A percentile compares a stretch with the other conserved stretches of the same genome.
Conservation (phyloP, 306 rosid genomes). For the Canavalia gladiata region DNA sequence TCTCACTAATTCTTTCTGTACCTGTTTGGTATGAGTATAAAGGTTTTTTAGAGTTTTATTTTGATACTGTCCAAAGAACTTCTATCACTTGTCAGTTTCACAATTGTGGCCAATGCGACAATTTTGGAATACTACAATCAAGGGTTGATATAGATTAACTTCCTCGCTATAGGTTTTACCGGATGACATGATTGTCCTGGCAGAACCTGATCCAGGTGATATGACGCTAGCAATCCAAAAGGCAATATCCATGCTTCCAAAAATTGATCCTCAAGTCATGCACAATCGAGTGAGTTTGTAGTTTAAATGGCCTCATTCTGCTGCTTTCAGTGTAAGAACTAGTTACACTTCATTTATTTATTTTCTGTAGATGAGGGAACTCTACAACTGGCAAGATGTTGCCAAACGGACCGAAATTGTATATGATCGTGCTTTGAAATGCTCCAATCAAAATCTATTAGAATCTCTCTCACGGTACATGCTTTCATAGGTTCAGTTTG, state of each 20-base stretch:
- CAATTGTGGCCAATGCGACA: not conserved
- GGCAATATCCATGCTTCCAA: conserved; percentile 75
- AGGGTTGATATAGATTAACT: conserved; percentile 18
- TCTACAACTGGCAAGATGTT: conserved; percentile 89
- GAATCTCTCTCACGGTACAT: conserved; percentile 72
- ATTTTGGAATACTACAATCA: conserved; percentile 13
- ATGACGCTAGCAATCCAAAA: conserved; percentile 77
- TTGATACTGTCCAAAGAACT: conserved; percentile 2
- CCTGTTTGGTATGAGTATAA: conserved; percentile 13
- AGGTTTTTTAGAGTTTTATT: conserved; percentile 4
- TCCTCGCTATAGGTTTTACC: conserved; percentile 71
- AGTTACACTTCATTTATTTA: conserved; percentile 18
- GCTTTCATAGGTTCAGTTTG: conserved; percentile 9
- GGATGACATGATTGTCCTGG: conserved; percentile 86
- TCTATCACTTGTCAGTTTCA: not conserved
- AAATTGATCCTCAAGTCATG: conserved; percentile 75
- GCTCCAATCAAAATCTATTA: conserved; percentile 66
- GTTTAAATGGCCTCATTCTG: conserved; percentile 20
- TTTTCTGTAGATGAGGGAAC: conserved; percentile 64
- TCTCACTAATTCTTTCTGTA: conserved; percentile 16
- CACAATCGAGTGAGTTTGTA: conserved; percentile 72
- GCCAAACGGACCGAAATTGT: conserved; percentile 84
- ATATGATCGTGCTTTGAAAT: conserved; percentile 70
- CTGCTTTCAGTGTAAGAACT: conserved; percentile 33
- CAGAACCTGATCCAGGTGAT: conserved; percentile 78